These are phyloP conservation scores for Grosmannia clavigera DNA, from an alignment of 2,329 filamentous ascomycete genomes.

Conservation along the genomic window DNA sequence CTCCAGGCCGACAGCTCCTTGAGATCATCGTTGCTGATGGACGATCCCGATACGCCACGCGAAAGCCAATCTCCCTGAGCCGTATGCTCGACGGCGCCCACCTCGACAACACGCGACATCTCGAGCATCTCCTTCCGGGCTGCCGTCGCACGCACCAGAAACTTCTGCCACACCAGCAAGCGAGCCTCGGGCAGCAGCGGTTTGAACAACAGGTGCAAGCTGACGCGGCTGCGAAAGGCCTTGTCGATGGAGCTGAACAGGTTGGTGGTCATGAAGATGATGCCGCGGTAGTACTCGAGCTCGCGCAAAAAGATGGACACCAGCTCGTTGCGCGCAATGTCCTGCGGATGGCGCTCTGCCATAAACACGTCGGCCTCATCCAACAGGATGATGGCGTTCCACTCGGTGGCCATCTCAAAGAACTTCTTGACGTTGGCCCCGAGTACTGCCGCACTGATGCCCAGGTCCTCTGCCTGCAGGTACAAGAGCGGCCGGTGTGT, in stretches of 20 bases:
- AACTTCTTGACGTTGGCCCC: slow-evolving; percentile 32
- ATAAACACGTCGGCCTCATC: slow-evolving; percentile 43
- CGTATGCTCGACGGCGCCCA: background rate
- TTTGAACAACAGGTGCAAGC: slow-evolving; percentile 33
- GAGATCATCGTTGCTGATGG: slow-evolving; percentile 22
- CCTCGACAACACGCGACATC: background rate
- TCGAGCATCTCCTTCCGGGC: background rate
- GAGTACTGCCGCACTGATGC: slow-evolving; percentile 27
- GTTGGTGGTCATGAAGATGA: slow-evolving; percentile 34
- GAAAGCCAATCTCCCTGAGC: background rate
- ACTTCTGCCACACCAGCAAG: slow-evolving; percentile 32
- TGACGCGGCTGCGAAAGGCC: slow-evolving; percentile 33
- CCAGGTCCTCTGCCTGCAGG: slow-evolving; percentile 34
- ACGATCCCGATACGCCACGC: background rate
- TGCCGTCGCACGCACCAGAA: slow-evolving; percentile 24
- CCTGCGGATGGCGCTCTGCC: slow-evolving; percentile 28
- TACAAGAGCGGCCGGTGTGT: slow-evolving; percentile 30
- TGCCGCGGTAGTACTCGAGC: slow-evolving; percentile 31
- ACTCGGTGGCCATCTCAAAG: slow-evolving; percentile 34
- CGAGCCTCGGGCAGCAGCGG: slow-evolving; percentile 25
- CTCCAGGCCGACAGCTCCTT: slow-evolving; percentile 26
- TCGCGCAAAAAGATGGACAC: slow-evolving; percentile 34
- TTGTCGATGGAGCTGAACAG: slow-evolving; percentile 28
- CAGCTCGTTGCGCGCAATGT: slow-evolving; percentile 35
- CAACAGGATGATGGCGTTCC: slow-evolving; percentile 37